phyloP scores from a whole-genome alignment of 345 rosid species.

The Litchi chinensis region DNA sequence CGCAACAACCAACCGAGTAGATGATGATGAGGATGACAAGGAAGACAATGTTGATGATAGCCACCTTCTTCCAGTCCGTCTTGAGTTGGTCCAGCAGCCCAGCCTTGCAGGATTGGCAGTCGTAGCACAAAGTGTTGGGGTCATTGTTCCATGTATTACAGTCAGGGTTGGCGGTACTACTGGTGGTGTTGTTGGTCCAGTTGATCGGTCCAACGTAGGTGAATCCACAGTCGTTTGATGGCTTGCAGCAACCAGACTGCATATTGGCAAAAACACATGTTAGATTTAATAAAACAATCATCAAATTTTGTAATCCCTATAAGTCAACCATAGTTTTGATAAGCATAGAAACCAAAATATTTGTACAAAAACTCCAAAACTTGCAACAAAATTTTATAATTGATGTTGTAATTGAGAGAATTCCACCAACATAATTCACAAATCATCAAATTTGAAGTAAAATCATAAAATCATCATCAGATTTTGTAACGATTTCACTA shows the following conservation, averaged over 20 bases:
- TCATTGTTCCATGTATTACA: slow-evolving; percentile 57
- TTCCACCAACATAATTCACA: no score
- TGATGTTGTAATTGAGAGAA: no score
- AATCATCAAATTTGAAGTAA: no score
- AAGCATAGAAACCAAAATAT: no score
- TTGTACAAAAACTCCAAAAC: no score
- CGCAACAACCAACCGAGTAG: slow-evolving; percentile 82
- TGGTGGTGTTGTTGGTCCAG: slow-evolving; percentile 45
- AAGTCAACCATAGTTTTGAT: background rate
- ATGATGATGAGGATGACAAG: slow-evolving; percentile 68
- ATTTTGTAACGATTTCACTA: no score
- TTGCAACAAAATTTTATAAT: no score
- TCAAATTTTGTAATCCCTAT: no score
- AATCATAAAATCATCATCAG: background rate
- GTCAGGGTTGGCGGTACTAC: slow-evolving; percentile 45
- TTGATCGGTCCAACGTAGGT: slow-evolving; percentile 53
- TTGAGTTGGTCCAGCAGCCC: slow-evolving; percentile 76
- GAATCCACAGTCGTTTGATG: slow-evolving; percentile 70
- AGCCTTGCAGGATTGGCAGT: slow-evolving; percentile 88
- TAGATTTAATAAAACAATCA: background rate
- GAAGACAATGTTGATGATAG: slow-evolving; percentile 64
- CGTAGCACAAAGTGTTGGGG: slow-evolving; percentile 50
- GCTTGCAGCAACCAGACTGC: slow-evolving; percentile 97
- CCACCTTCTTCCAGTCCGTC: slow-evolving; percentile 76
- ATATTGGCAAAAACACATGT: background rate